Base-by-base conservation (phyloP, 2,329 filamentous ascomycete genomes). In the Cordyceps fumosorosea region DNA sequence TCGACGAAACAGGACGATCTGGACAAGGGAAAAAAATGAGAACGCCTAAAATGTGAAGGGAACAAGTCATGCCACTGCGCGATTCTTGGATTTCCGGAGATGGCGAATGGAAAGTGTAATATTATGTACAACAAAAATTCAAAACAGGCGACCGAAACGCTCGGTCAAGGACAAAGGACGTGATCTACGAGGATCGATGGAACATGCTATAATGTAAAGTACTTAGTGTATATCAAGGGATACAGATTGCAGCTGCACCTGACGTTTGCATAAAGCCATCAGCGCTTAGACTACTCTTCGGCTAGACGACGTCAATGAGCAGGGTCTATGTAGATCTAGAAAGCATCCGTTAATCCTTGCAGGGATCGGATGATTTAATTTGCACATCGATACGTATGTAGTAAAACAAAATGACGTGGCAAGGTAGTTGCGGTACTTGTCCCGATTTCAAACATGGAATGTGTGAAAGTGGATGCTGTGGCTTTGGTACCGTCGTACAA, bases 21-120 rank as follows among this genome's bases (percentile, higher is more conserved):
- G 60, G 67, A 66, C 63, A 37, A 40, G 18, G 22, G 32, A 20
- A 70, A 68, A 62, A 70, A 66, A 69, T 66, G 47, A 64, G 40
- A 6, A 26, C 8, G n/a, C 5, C 11, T 18, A 16, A 11, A 11
- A 18, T 12, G 55, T n/a, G 14, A 6, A n/a, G 16, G 29, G 10
- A 40, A 50, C 11, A 16, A 16, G 12, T 7, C 6, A 20, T 16
- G 20, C 44, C n/a, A 12, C 18, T 18, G 8, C 26, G 18, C 12
- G 14, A 18, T 14, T 6, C 1, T 47, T 6, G 57, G 22, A 47
- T 48, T 4, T 37, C 32, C n/a, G 24, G 11, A 22, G 18, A 45
- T 16, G 34, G 37, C 12, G 14, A 50, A 29, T 32, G 16, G 16
- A 55, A 12, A 55, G 47, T 55, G 51, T 61, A 61, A 61, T n/a